Conservation (phyloP, 2,329 filamentous ascomycete species). For the Septoria linicola region DNA sequence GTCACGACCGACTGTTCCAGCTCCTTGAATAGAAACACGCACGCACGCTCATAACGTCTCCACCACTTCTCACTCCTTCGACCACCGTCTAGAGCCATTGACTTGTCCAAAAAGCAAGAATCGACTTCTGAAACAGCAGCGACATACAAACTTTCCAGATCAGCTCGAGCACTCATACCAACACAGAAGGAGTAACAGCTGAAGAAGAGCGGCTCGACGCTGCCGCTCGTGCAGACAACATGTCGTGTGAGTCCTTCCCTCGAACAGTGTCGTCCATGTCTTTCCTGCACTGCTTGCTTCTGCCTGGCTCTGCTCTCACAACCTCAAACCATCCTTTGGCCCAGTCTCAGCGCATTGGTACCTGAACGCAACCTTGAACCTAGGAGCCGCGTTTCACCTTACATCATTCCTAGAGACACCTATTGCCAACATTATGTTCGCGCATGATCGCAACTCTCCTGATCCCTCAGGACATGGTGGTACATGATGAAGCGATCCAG, state of each 20-base stretch:
- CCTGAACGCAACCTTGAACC: slow-evolving; percentile 17
- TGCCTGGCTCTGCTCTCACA: slow-evolving; percentile 2
- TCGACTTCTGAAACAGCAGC: neutral
- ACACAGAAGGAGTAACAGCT: neutral
- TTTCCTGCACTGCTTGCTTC: neutral
- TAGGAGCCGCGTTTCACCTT: slow-evolving; percentile 18
- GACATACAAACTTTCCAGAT: neutral
- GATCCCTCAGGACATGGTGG: slow-evolving; percentile 13
- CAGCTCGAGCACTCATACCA: neutral
- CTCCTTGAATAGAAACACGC: slow-evolving; percentile 5
- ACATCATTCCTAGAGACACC: slow-evolving; percentile 14
- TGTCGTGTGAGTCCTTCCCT: slow-evolving; percentile 19
- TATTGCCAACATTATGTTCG: slow-evolving; percentile 13
- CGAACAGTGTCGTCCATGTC: neutral
- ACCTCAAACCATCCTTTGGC: slow-evolving; percentile 10
- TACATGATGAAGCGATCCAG: slow-evolving; percentile 15
- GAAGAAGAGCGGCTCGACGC: slow-evolving; percentile 9
- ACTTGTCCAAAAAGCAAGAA: neutral
- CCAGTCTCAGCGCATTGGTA: slow-evolving; percentile 15
- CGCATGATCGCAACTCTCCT: slow-evolving; percentile 10
- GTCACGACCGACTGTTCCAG: neutral
- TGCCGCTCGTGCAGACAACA: slow-evolving; percentile 10
- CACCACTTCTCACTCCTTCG: neutral
- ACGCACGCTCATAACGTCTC: neutral
- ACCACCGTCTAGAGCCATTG: neutral